Conservation (phyloP, 352 stramenopile genomes). For the Pythium apleroticum region DNA sequence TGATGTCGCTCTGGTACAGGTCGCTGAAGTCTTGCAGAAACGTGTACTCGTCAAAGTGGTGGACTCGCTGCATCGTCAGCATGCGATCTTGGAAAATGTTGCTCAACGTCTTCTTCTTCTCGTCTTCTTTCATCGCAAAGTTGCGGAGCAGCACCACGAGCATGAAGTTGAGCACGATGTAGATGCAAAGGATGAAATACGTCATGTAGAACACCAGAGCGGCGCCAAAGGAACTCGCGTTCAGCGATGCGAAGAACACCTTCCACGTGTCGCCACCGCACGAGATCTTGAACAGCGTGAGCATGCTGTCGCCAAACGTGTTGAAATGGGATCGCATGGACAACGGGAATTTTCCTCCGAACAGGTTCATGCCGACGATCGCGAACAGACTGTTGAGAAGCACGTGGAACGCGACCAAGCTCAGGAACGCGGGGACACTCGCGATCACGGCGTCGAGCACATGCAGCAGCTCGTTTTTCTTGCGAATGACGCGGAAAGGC, state of each 20-base stretch:
- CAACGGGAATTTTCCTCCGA: constrained; percentile 69
- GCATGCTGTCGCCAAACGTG: constrained; percentile 79
- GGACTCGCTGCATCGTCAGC: constrained; percentile 74
- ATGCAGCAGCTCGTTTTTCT: constrained; percentile 71
- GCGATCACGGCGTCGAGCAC: constrained; percentile 71
- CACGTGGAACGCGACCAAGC: constrained; percentile 55
- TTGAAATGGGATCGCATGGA: constrained; percentile 80
- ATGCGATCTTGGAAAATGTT: constrained; percentile 78
- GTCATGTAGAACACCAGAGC: constrained; percentile 70
- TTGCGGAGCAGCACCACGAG: constrained; percentile 80
- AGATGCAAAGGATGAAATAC: constrained; percentile 72
- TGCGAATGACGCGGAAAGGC: constrained; percentile 73
- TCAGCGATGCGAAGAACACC: constrained; percentile 74
- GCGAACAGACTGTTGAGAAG: constrained; percentile 79
- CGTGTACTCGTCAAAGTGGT: constrained; percentile 74
- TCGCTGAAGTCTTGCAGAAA: constrained; percentile 81
- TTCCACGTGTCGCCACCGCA: constrained; percentile 81
- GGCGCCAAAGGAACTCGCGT: constrained; percentile 52
- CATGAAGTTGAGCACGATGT: constrained; percentile 84
- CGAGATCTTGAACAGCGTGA: constrained; percentile 86
- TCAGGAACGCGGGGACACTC: constrained; percentile 69
- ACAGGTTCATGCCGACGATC: constrained; percentile 84
- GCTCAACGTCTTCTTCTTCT: constrained; percentile 66
- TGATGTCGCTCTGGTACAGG: constrained; percentile 68
- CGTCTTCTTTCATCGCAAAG: constrained; percentile 87